Base-by-base conservation (phyloP, 495 filamentous ascomycete genomes). In the Talaromyces liani region DNA sequence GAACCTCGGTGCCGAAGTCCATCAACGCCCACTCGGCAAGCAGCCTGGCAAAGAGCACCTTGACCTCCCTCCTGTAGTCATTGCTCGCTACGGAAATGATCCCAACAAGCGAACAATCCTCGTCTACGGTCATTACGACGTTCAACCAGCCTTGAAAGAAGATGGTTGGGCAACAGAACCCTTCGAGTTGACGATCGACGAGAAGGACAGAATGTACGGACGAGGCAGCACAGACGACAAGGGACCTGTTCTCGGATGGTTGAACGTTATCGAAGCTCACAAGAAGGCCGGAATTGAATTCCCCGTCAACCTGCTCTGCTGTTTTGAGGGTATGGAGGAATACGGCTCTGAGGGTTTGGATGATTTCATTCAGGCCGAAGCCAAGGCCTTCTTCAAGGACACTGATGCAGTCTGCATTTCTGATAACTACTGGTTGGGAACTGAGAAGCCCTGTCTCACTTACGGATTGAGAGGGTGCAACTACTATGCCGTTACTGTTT, bases 271-370 rank as follows among this genome's bases (percentile, higher is more conserved):
- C 61, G 92, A 99, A 74, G 93, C 95, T 10, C 94, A 99, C 82
- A 85, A 93, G 75, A 92, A 91, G 75, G 93, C 95, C 58, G 91
- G 93, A 47, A 81, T 97, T 56, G 93, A 97, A 56, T 87, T 98
- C 71, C 95, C 95, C 6, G 93, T 99, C 67, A 99, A 99, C 81
- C 83, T 99, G 63, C 85, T 99, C 33, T 97, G 97, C 92, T 99
- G 95, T 82, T 99, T 99, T 70, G 95, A 99, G 78, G 95, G 95
- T 49, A 99, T 99, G 95, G 94, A 99, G 78, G 95, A 99, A 78
- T 96, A 96, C 73, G 95, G 95, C 47, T 96, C 91, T 0, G 95
- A 98, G 70, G 95, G 95, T 45, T 83, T 99, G 47, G 93, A 99
- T 65, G 93, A 97, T 51, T 89, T 97, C 65, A 96, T 99, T 74